Conservation (phyloP, 345 rosid species). For the Gynandropsis gynandra region DNA sequence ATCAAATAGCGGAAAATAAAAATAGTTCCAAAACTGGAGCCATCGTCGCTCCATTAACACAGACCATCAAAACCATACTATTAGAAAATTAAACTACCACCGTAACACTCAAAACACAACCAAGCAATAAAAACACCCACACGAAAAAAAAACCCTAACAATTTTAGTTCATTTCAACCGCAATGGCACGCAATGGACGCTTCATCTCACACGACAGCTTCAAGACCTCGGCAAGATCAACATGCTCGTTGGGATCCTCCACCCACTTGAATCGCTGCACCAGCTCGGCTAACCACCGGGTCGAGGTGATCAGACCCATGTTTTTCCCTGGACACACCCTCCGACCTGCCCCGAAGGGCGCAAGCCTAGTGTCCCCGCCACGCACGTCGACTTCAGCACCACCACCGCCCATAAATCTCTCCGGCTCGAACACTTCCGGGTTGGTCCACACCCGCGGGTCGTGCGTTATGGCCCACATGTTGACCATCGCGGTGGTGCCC, state of each 20-base stretch:
- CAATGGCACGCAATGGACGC: slow-evolving; percentile 51
- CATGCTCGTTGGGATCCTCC: slow-evolving; percentile 31
- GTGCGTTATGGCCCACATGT: slow-evolving; percentile 98
- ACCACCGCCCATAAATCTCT: slow-evolving; percentile 41
- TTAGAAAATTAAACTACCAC: too few species aligned
- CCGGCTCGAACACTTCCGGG: slow-evolving; percentile 55
- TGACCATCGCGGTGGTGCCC: slow-evolving; percentile 84
- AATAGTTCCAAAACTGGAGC: too few species aligned
- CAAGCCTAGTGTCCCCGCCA: slow-evolving; percentile 64
- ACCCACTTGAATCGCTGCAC: slow-evolving; percentile 54
- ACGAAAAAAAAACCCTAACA: slow-evolving; percentile 25
- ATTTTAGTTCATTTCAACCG: slow-evolving; percentile 26
- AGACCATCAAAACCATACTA: too few species aligned
- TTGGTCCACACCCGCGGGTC: slow-evolving; percentile 59
- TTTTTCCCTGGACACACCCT: slow-evolving; percentile 86
- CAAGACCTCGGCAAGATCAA: slow-evolving; percentile 59
- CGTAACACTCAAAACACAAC: too few species aligned
- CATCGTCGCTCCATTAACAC: too few species aligned
- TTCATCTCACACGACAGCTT: slow-evolving; percentile 94
- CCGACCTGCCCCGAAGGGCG: slow-evolving; percentile 90
- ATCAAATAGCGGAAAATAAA: too few species aligned
- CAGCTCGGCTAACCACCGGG: slow-evolving; percentile 74
- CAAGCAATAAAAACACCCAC: not conserved
- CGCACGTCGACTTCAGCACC: slow-evolving; percentile 52
- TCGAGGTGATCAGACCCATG: slow-evolving; percentile 58